phyloP scores from a whole-genome alignment of 106 monocot species.

The Phalaenopsis aphrodite region DNA sequence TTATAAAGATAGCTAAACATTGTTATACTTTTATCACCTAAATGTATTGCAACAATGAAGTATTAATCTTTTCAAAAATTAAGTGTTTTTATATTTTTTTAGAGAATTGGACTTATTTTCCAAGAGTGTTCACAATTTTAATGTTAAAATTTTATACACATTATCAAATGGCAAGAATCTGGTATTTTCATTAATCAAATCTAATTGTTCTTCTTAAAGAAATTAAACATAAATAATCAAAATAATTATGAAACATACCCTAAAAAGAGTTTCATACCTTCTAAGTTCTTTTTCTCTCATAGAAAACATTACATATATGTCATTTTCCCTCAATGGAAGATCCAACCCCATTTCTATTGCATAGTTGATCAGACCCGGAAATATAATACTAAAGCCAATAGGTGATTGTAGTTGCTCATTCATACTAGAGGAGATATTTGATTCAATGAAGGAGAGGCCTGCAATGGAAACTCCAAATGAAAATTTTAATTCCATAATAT shows the following conservation, averaged over 20 bases:
- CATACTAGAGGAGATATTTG: conserved; percentile 33
- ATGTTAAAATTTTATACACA: neutral
- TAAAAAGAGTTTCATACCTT: conserved; percentile 32
- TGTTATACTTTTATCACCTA: too few species aligned
- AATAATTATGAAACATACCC: neutral
- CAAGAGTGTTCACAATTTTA: neutral
- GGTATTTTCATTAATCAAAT: neutral
- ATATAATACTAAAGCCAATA: conserved; percentile 83
- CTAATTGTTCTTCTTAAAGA: neutral
- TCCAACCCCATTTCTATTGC: conserved; percentile 59
- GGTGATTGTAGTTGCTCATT: conserved; percentile 53
- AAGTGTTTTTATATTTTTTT: neutral
- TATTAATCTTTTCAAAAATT: neutral
- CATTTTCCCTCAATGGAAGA: conserved; percentile 37
- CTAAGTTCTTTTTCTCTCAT: conserved; percentile 47
- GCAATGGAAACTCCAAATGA: conserved; percentile 11
- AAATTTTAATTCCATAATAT: conserved; percentile 1
- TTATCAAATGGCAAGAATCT: neutral
- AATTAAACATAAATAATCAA: neutral
- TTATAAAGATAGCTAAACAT: neutral
- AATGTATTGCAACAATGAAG: neutral
- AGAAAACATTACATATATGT: conserved; percentile 27
- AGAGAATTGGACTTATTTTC: neutral
- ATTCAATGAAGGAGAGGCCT: conserved; percentile 61
- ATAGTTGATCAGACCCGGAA: conserved; percentile 56